Evolutionary conservation across 371 early-diverging fungal genomes (phyloP).

Genomic region (Mycotypha africana): DNA sequence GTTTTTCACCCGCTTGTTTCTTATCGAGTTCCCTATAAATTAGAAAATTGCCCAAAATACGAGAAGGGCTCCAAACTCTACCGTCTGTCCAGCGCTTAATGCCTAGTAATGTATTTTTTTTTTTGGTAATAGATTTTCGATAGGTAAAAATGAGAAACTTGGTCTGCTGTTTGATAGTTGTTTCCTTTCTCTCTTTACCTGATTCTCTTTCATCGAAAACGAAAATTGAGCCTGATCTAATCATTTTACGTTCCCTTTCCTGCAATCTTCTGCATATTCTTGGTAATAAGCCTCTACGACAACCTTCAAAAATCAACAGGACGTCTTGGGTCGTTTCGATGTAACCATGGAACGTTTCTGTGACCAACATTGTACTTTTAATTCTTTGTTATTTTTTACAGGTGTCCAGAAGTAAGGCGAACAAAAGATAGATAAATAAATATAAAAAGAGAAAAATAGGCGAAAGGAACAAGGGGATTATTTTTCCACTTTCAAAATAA

Average conservation of each 20-base stretch:
- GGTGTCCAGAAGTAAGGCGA: too few species aligned
- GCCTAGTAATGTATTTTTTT: conserved; percentile 18
- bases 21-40: conserved; percentile 60
- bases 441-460: too few species aligned
- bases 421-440: too few species aligned
- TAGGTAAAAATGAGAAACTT: too few species aligned
- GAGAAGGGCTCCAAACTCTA: conserved; percentile 67
- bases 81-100: conserved; percentile 81
- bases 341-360: conserved; percentile 65
- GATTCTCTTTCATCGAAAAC: conserved; percentile 76
- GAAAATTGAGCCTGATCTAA: conserved; percentile 69
- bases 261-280: conserved; percentile 65
- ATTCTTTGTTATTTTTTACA: too few species aligned
- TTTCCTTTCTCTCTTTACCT: conserved; percentile 36
- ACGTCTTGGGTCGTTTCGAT: conserved; percentile 72
- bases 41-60: conserved; percentile 61
- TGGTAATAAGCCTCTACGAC: conserved; percentile 55
- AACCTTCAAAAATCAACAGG: conserved; percentile 71
- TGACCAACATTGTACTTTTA: too few species aligned
- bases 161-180: too few species aligned
- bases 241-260: conserved; percentile 63
- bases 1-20: conserved; percentile 28
- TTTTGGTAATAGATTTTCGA: too few species aligned
- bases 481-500: too few species aligned
- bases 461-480: too few species aligned